phyloP scores from a whole-genome alignment of 805 yeast species.

The Ogataea trehalophila region DNA sequence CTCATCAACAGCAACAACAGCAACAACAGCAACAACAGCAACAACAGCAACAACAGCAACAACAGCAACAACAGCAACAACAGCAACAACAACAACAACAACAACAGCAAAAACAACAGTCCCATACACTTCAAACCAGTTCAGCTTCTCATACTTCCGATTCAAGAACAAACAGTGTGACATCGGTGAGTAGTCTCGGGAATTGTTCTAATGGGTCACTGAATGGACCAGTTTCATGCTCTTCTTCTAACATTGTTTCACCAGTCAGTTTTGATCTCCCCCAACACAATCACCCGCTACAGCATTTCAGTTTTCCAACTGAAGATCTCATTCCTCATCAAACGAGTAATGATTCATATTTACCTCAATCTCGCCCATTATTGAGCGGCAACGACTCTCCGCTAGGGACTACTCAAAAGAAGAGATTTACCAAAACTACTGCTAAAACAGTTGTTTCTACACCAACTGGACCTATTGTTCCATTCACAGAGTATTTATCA shows the following conservation, averaged over 20 bases:
- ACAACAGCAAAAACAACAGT: conserved; percentile 2
- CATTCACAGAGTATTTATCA: conserved; percentile 67
- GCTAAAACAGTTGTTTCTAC: conserved; percentile 51
- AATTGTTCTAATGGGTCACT: not conserved
- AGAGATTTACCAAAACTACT: conserved; percentile 29
- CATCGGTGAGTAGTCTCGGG: conserved; percentile 1
- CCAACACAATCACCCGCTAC: conserved; percentile 16
- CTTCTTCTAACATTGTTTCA: conserved; percentile 12
- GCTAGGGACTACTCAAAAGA: conserved; percentile 8
- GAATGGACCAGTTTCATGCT: not conserved
- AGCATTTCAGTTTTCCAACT: conserved; percentile 15
- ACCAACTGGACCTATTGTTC: conserved; percentile 61
- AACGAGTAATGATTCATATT: conserved; percentile 8
- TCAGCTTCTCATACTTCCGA: not conserved
- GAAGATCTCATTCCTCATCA: conserved; percentile 21
- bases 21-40: conserved; percentile 1
- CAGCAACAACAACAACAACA: conserved; percentile 6
- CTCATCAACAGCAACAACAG: conserved; percentile 3
- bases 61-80: conserved; percentile 1
- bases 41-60: conserved; percentile 5
- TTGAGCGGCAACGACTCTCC: too few relatives aligned
- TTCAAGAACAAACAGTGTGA: conserved; percentile 4
- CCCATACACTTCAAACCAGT: not conserved
- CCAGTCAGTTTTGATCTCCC: conserved; percentile 18
- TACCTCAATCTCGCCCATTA: not conserved